Evolutionary conservation across 2,329 filamentous ascomycete genomes (phyloP), one percentile per base, ranked within the genome.

Genomic region (Whalleya microplaca): DNA sequence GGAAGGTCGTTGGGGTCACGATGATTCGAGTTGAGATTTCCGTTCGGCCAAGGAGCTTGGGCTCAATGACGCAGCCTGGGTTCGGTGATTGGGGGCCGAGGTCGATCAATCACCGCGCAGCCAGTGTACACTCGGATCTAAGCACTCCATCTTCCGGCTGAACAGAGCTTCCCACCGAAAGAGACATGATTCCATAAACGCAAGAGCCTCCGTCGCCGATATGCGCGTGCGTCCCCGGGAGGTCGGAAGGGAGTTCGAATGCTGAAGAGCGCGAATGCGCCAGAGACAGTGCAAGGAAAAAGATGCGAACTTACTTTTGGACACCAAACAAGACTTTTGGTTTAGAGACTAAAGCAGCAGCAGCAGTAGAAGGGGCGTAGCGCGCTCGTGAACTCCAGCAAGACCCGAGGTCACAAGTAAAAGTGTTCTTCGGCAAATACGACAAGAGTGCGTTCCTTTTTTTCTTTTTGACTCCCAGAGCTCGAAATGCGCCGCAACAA

Each of bases 301-400:
- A 64, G 48, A 64, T 44, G 59, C 64, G 62, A 32, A 81, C 79
- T 81, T 73, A 81, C 79, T 81, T 80, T 81, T 81, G 73, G 72
- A 78, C 77, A 78, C 78, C 78, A 76, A 78, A 78, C 74, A 60
- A 65, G 54, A 67, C 59, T 62, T 63, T 68, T 66, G 59, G 60
- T 64, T 64, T 58, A 65, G 57, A 65, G 56, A 65, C 56, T 58
- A 66, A 68, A 66, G 64, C 59, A 65, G 68, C 57, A 67, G 66
- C 67, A 66, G 64, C 59, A 65, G 68, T 56, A 67, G 62, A 63
- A 9, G 9, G 32, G 53, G 67, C 64, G 56, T 61, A 62, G 65
- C 58, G 59, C 63, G 62, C 64, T 63, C 56, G 59, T 61, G 55
- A 68, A 67, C 64, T 67, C 63, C 66, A 66, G 55, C 19, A 58